Base-by-base conservation (phyloP, 768 basidiomycete species). In the Trametes cinnabarina region DNA sequence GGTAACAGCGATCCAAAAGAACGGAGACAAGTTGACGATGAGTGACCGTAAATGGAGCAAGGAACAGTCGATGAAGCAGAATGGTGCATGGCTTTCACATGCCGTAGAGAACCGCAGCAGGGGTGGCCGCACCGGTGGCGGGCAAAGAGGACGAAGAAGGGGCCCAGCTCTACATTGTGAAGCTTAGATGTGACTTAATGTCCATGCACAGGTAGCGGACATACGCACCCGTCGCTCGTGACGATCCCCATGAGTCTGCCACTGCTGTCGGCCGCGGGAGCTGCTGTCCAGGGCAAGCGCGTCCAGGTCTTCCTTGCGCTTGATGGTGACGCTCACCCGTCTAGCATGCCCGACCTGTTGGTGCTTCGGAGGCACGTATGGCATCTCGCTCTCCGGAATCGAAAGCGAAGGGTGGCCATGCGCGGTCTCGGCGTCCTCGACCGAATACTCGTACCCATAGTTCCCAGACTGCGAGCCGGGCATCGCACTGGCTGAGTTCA, bases 261-360 rank as follows among this genome's bases (percentile, higher is more conserved):
- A 65, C 30, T 55, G 47, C 49, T 60, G 41, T 34, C 63, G 30
- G 26, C 34, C 39, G 41, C 25, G 55, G 20, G 52, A 37, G 41
- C 20, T 53, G 26, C 55, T 61, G 55, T 61, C 60, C 20, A 67
- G 51, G 42, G 51, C 65, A 44, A 61, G 55, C 42, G 63, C 65
- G 40, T 67, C 68, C 7, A 59, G 34, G 35, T 67, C 65, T 39
- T 67, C 68, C 58, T 59, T 67, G 60, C 71, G 72, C 65, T 72
- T 75, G 65, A 75, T 55, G 40, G 67, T 58, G 56, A 77, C 71
- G 55, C 73, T 78, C 58, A 77, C 68, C 14, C 77, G 74, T 26
- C 72, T 69, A 12, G 73, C 71, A 39, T 78, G 76, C 5, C 77
- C 77, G 2, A 66, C 62, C n/a, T 60, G 67, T 56, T 72, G 70